Percentiles rank a stretch among this genome's conserved stretches.
phyloP scores from a whole-genome alignment of 192 early-diverging fungal genomes.

The Linnemannia schmuckeri region DNA sequence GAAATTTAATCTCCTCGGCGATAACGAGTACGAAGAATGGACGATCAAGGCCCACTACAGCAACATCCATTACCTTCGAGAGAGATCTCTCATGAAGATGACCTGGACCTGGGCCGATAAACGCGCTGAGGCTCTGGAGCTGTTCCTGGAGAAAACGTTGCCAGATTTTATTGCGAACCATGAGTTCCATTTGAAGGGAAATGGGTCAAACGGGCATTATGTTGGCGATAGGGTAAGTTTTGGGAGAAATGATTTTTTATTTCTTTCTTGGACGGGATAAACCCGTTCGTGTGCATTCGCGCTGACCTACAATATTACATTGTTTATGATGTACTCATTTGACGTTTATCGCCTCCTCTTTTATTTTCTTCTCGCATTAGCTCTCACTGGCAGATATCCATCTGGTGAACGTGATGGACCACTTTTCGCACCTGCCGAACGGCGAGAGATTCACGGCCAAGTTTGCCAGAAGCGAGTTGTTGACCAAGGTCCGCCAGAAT shows the following conservation, averaged over 20 bases:
- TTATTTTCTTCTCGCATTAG: neutral
- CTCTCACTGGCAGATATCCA: constrained; percentile 36
- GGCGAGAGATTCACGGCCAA: constrained; percentile 21
- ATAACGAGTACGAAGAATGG: constrained; percentile 23
- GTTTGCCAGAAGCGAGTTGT: constrained; percentile 11
- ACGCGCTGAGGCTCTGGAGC: constrained; percentile 20
- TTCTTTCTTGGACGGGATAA: neutral
- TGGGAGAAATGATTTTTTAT: neutral
- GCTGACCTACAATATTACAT: neutral
- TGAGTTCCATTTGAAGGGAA: constrained; percentile 29
- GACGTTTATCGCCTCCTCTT: neutral
- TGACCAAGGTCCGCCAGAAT: constrained; percentile 34
- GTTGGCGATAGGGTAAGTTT: constrained; percentile 27
- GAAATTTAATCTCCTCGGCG: constrained; percentile 27
- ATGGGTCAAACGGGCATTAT: constrained; percentile 31
- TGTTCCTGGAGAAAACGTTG: neutral
- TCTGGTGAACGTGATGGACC: constrained; percentile 26
- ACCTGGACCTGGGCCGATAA: constrained; percentile 32
- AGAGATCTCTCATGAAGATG: constrained; percentile 22
- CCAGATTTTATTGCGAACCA: constrained; percentile 20
- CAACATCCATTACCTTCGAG: constrained; percentile 37
- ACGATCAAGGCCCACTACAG: constrained; percentile 33
- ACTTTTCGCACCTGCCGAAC: constrained; percentile 28
- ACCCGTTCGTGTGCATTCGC: neutral
- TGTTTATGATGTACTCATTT: no score